Conservation (phyloP, 352 stramenopile genomes). For the Globisporangium orthogonon region DNA sequence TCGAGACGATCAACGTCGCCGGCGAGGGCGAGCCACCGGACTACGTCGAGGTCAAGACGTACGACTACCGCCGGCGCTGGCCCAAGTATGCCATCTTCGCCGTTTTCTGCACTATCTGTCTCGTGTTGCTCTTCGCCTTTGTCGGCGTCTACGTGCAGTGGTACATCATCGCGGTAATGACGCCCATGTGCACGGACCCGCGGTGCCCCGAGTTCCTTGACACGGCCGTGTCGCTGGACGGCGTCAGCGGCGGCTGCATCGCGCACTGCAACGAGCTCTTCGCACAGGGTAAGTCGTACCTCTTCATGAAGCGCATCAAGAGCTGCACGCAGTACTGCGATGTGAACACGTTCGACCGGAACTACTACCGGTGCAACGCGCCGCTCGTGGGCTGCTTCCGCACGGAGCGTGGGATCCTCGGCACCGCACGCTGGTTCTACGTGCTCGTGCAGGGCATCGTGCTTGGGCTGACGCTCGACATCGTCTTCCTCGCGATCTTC, state of each 20-base stretch:
- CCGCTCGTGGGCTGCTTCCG: constrained; percentile 43
- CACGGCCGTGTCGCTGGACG: background rate
- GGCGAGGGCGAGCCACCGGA: constrained; percentile 43
- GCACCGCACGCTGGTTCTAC: constrained; percentile 60
- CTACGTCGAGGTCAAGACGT: constrained; percentile 55
- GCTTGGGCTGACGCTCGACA: constrained; percentile 52
- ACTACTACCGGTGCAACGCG: constrained; percentile 47
- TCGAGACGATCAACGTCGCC: constrained; percentile 63
- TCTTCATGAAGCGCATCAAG: constrained; percentile 47
- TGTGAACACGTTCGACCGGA: constrained; percentile 24
- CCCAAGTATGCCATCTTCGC: constrained; percentile 49
- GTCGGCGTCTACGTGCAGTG: constrained; percentile 58
- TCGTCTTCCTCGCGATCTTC: constrained; percentile 62
- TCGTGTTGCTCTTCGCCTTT: constrained; percentile 47
- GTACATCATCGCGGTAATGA: constrained; percentile 71
- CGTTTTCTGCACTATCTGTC: constrained; percentile 40
- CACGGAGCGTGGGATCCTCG: constrained; percentile 45
- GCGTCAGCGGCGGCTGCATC: constrained; percentile 20
- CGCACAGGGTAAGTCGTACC: constrained; percentile 28
- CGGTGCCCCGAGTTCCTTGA: constrained; percentile 39
- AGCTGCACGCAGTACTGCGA: constrained; percentile 44
- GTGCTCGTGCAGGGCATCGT: constrained; percentile 55
- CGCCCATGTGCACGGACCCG: constrained; percentile 50
- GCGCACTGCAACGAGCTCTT: constrained; percentile 44
- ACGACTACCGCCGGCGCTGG: constrained; percentile 43